phyloP scores from a whole-genome alignment of 2,329 filamentous ascomycete genomes.

The Scedosporium dehoogii region DNA sequence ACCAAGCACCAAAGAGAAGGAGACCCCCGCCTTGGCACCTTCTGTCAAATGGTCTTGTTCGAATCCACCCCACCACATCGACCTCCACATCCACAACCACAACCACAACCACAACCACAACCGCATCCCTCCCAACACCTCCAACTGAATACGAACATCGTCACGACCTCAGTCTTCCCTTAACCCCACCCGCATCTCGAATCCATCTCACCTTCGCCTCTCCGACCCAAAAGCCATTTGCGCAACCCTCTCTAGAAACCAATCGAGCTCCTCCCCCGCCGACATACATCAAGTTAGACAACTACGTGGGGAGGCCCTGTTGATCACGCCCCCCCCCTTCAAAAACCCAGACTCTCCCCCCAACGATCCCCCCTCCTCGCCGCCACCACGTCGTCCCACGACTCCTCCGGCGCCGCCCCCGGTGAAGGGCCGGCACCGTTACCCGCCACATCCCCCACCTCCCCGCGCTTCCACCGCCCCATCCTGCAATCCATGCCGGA shows the following conservation, averaged over 20 bases:
- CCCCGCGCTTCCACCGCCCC: constrained; percentile 34
- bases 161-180: neutral
- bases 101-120: too few species aligned
- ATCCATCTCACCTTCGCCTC: neutral
- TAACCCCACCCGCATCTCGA: neutral
- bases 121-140: neutral
- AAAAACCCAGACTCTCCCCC: neutral
- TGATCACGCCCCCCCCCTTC: neutral
- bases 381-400: constrained; percentile 4
- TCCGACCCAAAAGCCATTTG: neutral
- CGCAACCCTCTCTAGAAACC: neutral
- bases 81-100: too few species aligned
- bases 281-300: neutral
- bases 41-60: too few species aligned
- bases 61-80: neutral
- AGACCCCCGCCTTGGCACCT: neutral
- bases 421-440: neutral
- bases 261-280: neutral
- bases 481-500: constrained; percentile 59
- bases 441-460: constrained; percentile 16
- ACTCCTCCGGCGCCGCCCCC: constrained; percentile 1
- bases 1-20: too few species aligned
- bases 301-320: neutral
- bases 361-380: neutral
- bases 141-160: neutral